phyloP scores from a whole-genome alignment of 2,329 filamentous ascomycete species.

The Gaeumannomyces sp. region DNA sequence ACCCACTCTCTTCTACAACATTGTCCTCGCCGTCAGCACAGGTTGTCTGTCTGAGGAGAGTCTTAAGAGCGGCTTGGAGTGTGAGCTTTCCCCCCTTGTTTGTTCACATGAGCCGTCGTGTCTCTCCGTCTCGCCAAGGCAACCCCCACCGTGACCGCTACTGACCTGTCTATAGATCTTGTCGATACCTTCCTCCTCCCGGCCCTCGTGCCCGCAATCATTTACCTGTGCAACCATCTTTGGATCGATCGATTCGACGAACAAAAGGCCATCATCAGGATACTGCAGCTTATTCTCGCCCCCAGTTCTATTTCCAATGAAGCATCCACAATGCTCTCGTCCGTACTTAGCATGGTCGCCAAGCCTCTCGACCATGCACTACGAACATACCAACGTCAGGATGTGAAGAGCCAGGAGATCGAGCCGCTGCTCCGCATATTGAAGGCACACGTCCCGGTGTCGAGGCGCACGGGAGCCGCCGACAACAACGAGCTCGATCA shows the following conservation, averaged over 20 bases:
- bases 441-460: conserved; percentile 50
- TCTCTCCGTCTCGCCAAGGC: neutral
- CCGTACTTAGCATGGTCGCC: conserved; percentile 66
- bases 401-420: conserved; percentile 62
- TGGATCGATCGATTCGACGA: conserved; percentile 59
- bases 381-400: conserved; percentile 57
- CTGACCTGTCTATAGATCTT: conserved; percentile 46
- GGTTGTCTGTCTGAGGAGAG: conserved; percentile 61
- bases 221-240: conserved; percentile 64
- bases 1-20: conserved; percentile 70
- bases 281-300: conserved; percentile 66
- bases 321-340: conserved; percentile 62
- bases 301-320: conserved; percentile 66
- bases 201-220: conserved; percentile 66
- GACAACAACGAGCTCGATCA: conserved; percentile 62
- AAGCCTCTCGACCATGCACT: conserved; percentile 63
- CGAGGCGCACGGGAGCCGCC: conserved; percentile 55
- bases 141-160: neutral
- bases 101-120: conserved; percentile 6
- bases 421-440: conserved; percentile 63
- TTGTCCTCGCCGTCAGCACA: conserved; percentile 61
- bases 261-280: conserved; percentile 62
- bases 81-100: conserved; percentile 35
- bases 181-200: conserved; percentile 77
- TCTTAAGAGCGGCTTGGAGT: conserved; percentile 70